phyloP scores from a whole-genome alignment of 1,284 basidiomycete genomes.

The Cryptococcus jaspeensis region DNA sequence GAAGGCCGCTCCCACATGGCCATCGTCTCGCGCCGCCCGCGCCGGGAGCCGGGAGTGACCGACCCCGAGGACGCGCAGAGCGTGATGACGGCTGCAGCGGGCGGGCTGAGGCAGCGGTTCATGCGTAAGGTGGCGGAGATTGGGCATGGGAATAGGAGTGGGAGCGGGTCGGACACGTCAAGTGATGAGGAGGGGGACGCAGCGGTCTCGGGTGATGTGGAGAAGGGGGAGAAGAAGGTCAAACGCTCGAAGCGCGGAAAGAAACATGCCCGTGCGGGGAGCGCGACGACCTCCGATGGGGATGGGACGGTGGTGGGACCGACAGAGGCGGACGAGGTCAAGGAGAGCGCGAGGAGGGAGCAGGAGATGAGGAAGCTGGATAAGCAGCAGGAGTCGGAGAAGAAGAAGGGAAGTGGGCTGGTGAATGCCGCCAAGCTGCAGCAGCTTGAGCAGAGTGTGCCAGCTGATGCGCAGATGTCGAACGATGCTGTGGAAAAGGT shows the following conservation, averaged over 20 bases:
- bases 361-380: constrained; percentile 36
- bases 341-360: constrained; percentile 16
- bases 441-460: constrained; percentile 72
- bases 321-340: constrained; percentile 23
- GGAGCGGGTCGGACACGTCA: constrained; percentile 49
- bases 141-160: constrained; percentile 50
- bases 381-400: constrained; percentile 32
- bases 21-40: constrained; percentile 66
- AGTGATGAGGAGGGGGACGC: constrained; percentile 65
- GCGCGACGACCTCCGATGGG: constrained; percentile 20
- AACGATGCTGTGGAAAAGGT: constrained; percentile 69
- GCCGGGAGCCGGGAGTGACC: constrained; percentile 18
- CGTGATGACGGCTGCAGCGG: constrained; percentile 52
- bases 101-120: constrained; percentile 51
- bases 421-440: constrained; percentile 53
- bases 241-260: constrained; percentile 15
- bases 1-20: constrained; percentile 87
- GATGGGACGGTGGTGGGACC: background rate
- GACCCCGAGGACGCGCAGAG: constrained; percentile 33
- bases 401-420: constrained; percentile 52
- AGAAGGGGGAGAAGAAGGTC: constrained; percentile 11
- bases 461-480: constrained; percentile 73
- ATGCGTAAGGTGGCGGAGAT: constrained; percentile 39
- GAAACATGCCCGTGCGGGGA: constrained; percentile 13
- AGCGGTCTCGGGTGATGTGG: constrained; percentile 47